Conservation (phyloP, 106 monocot species). For the Gastrodia elata region DNA sequence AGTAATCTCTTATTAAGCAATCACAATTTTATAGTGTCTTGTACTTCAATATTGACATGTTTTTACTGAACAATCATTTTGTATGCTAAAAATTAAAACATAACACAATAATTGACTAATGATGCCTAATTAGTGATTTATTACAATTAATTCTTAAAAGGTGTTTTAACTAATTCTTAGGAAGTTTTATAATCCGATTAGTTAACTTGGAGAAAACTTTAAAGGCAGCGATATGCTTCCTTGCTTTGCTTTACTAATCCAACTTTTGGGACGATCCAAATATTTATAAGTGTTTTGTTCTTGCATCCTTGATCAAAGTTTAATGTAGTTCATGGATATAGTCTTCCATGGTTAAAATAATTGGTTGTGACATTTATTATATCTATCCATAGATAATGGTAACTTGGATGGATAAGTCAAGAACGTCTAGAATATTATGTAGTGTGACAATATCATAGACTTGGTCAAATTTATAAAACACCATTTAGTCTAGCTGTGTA, state of each 20-base stretch:
- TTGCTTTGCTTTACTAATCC: not conserved
- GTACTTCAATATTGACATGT: not conserved
- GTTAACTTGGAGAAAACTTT: not conserved
- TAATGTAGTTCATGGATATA: not conserved
- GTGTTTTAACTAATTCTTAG: not conserved
- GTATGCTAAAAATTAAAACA: not conserved
- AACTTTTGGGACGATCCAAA: not conserved
- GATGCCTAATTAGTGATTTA: not conserved
- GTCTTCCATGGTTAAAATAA: no score
- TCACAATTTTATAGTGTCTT: not conserved
- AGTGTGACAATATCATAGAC: no score
- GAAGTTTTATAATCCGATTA: not conserved
- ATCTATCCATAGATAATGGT: no score
- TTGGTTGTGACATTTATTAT: no score
- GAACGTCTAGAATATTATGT: no score
- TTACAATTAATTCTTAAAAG: not conserved
- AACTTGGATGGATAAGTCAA: no score
- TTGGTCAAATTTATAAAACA: no score
- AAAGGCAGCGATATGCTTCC: not conserved
- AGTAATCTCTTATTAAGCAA: not conserved
- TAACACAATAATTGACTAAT: not conserved
- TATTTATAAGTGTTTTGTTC: not conserved
- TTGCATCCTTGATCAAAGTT: not conserved
- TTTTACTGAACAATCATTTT: not conserved
- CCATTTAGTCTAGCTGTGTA: no score